Base-by-base conservation (phyloP, 2,329 filamentous ascomycete genomes). In the Fusarium beomiforme region DNA sequence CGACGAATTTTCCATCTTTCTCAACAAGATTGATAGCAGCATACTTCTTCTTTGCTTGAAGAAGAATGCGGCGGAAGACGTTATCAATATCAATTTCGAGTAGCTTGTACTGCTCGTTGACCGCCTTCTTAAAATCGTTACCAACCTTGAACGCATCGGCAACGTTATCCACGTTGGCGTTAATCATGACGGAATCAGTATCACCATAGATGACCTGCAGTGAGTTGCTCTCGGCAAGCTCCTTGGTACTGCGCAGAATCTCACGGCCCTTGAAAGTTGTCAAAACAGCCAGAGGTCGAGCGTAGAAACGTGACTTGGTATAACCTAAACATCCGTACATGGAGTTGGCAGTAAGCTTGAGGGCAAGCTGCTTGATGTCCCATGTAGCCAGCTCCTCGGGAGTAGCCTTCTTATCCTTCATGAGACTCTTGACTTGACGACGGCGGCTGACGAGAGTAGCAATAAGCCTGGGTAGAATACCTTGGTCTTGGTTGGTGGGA, bases 131-230 rank as follows among this genome's bases (percentile, higher is more conserved):
- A 87, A 99, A 98, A 70, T 98, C 94, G 46, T 94, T 91, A 62
- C 96, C 97, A 55, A 99, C 92, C 78, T 93, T 95, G 75, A 98
- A 85, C 3, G 96, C 96, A 76, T 97, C 94, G 34, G 93, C 90
- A 33, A 98, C 92, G 73, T 93, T 97, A 81, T 98, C 93, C 59
- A 96, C 94, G 78, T 98, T 98, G 70, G 96, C 97, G 78, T 99
- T 99, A 85, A 99, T 98, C 96, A 99, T 99, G 83, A 99, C 96
- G 12, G 96, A 99, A 82, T 99, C 96, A 16, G 96, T 99, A 82
- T 99, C 96, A 84, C 96, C 96, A 76, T 99, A 99, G 70, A 99
- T 98, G 80, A 99, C 96, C 77, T 96, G 93, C 33, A 99, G 88
- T 65, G 94, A 91, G 74, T 93, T 95, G 76, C 90, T 93, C 82